phyloP scores from a whole-genome alignment of 192 early-diverging fungal genomes.

The Coemansia sp. region DNA sequence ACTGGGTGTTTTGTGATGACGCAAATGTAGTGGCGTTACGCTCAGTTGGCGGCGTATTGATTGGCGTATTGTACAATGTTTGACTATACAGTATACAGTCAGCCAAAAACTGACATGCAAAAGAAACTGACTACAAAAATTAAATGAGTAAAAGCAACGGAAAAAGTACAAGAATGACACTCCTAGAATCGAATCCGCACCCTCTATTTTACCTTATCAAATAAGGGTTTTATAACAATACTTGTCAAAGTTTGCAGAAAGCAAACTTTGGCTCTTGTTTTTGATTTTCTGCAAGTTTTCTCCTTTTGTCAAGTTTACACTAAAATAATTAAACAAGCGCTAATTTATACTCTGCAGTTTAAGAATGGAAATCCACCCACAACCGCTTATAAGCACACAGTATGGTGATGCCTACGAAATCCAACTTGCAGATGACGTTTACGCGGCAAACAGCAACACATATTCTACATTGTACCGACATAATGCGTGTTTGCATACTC shows the following conservation, averaged over 20 bases:
- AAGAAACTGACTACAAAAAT: not conserved
- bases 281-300: not conserved
- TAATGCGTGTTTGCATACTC: not conserved
- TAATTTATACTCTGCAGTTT: no score
- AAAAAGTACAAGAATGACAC: no score
- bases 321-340: not conserved
- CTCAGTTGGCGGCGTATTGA: not conserved
- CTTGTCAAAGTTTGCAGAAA: no score
- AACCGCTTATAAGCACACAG: not conserved
- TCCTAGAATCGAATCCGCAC: no score
- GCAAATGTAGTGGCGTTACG: not conserved
- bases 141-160: no score
- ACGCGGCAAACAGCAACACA: not conserved
- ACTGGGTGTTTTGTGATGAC: no score
- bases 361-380: not conserved
- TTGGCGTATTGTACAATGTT: not conserved
- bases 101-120: not conserved
- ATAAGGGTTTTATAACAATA: no score
- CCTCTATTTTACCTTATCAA: no score
- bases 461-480: not conserved
- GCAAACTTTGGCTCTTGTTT: not conserved
- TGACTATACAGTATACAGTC: not conserved
- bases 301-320: not conserved
- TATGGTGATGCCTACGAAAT: not conserved
- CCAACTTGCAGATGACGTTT: not conserved